These are phyloP conservation scores for Moesziomyces sp. DNA, from an alignment of 1,284 basidiomycete genomes.

Conservation along the genomic window DNA sequence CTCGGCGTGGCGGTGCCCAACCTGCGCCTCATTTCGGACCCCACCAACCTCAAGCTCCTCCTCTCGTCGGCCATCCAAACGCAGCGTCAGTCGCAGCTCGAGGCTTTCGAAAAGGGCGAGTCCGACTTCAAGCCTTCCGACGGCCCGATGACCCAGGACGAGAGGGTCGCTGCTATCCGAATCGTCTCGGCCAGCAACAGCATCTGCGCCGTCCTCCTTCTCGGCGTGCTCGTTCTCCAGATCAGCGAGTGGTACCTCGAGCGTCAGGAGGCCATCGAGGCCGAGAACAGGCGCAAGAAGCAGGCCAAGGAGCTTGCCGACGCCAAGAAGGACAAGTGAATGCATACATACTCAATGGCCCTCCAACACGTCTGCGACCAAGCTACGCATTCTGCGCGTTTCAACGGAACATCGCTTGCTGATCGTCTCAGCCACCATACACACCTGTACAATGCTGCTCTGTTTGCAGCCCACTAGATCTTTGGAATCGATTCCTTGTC, in stretches of 20 bases:
- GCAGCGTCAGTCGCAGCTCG: conserved; percentile 43
- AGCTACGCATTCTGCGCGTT: neutral
- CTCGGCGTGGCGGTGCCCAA: conserved; percentile 60
- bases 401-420: too few relatives aligned
- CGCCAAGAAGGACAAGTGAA: conserved; percentile 40
- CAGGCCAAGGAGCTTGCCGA: conserved; percentile 32
- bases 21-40: conserved; percentile 58
- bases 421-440: too few relatives aligned
- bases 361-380: neutral
- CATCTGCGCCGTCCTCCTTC: conserved; percentile 54
- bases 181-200: conserved; percentile 64
- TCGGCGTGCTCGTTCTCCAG: conserved; percentile 63
- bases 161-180: conserved; percentile 51
- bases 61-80: conserved; percentile 49
- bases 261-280: conserved; percentile 39
- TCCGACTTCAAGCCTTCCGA: conserved; percentile 28
- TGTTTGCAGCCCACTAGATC: too few relatives aligned
- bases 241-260: conserved; percentile 59
- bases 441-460: too few relatives aligned
- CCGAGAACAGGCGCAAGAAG: conserved; percentile 34
- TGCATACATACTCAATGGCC: neutral
- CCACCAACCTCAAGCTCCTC: conserved; percentile 53
- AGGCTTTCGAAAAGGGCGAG: conserved; percentile 37
- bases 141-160: conserved; percentile 51
- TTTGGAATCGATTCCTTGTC: too few relatives aligned